Base-by-base conservation (phyloP, 2,329 filamentous ascomycete species). In the Immersiporthe knoxdaviesiana region DNA sequence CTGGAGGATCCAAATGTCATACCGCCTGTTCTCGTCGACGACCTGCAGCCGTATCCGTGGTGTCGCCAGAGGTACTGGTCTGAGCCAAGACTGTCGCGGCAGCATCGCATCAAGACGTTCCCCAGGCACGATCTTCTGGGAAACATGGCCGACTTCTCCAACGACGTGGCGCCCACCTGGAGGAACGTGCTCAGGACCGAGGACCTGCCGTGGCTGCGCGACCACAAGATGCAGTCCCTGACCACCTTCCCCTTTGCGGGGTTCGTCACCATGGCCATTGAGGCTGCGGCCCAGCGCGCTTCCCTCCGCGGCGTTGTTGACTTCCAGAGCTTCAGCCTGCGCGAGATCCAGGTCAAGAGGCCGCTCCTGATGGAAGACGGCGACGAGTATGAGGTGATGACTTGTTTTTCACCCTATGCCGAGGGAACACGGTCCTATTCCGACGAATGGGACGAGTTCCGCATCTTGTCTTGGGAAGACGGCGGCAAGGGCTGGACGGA, bases 1-100 rank as follows among this genome's bases (percentile, higher is more conserved):
- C n/a, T 63, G 21, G 56, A 66, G 47, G 58, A 66, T 32, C 63
- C 63, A 11, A 35, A 41, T 18, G 56, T 37, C 2, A 32, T 58
- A 16, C 67, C 54, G 21, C 67, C 67, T 16, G 35, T 35, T 37
- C 35, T 69, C 10, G 16, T 66, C 14, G 41, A 52, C 10, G 79
- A 79, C 72, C 72, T 85, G 7, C 82, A 83, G 6, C 75, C 75
- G 1, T 86, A 85, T 69, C 79, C 80, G 3, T 85, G 83, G 82
- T 80, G 84, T 67, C 81, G 84, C 71, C 77, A 76, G 2, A 74
- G 75, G 37, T 80, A 81, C 69, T 84, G 81, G 81, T 75, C 73
- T 24, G 79, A 80, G 68, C 75, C 78, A 0, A 76, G 79, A 7
- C 59, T 78, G 1, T 80, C 77, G 35, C 75, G 75, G 10, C 76